Base-by-base conservation (phyloP, 805 yeast species). In the Cyberlindnera saturnus region DNA sequence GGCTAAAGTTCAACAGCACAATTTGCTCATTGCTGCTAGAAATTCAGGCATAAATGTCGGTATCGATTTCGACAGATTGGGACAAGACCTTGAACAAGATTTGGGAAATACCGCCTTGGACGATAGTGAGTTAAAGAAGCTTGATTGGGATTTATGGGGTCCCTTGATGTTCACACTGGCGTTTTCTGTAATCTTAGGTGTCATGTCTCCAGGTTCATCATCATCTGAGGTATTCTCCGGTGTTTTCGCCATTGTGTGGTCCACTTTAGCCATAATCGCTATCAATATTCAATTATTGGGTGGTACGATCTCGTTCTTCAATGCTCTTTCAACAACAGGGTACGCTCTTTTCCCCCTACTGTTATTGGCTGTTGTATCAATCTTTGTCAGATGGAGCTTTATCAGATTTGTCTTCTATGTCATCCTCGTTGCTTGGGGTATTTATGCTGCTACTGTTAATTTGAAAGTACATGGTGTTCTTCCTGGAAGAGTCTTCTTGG, bases 71-170 rank as follows among this genome's bases (percentile, higher is more conserved):
- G 59, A 57, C 33, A 56, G 52, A 41, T 34, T 57, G 16, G 58
- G 55, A n/a, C 60, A 56, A 32, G 61, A 57, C 36, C 34, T 57
- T 13, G 61, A 59, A 32, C 51, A 48, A 15, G 61, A 57, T 30
- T 50, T 58, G 26, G 43, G 36, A 35, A 53, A 48, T 40, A 45
- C 47, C 6, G 53, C 59, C 20, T 34, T 59, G 29, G 60, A 57
- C 34, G 56, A 58, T 35, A 36, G 52, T 4, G 50, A 54, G 1
- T 28, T 58, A 29, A 54, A 52, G 36, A 55, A 52, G 32, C 51
- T 75, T 26, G 81, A 76, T 29, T 78, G 82, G 83, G 83, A 77
- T 57, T 57, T 78, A 39, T 77, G 87, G 88, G 89, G 89, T 3
- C 89, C 89, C 6, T 63, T 82, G 43, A 65, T 82, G 28, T 82